Conservation (phyloP, 2,329 filamentous ascomycete species). For the Penicillium sp. region DNA sequence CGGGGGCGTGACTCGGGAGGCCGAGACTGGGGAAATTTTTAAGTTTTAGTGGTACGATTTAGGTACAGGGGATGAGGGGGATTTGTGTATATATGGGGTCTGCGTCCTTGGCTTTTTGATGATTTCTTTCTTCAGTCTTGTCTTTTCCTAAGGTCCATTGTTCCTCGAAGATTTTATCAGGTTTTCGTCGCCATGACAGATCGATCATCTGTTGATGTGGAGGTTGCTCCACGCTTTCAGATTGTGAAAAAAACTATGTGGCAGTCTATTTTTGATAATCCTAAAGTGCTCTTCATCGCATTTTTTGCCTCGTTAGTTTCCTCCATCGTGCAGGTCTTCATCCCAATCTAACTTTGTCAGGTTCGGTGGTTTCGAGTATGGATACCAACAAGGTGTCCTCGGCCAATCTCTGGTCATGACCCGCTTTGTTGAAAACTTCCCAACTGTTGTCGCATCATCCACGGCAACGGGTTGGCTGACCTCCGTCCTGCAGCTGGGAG, state of each 20-base stretch:
- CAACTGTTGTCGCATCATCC: slow-evolving; percentile 44
- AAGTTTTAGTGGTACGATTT: slow-evolving; percentile 9
- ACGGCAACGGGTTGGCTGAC: slow-evolving; percentile 46
- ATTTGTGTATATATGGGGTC: background rate
- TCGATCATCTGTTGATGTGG: slow-evolving; percentile 18
- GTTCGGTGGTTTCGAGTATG: slow-evolving; percentile 51
- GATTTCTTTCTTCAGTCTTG: background rate
- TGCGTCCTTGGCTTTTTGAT: background rate
- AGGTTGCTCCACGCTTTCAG: slow-evolving; percentile 18
- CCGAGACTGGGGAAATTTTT: slow-evolving; percentile 17
- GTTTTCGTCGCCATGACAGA: slow-evolving; percentile 15
- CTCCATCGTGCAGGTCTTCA: background rate
- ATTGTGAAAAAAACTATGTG: slow-evolving; percentile 28
- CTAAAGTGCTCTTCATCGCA: slow-evolving; percentile 53
- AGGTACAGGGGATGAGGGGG: background rate
- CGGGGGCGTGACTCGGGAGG: slow-evolving; percentile 18
- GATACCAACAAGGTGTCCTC: slow-evolving; percentile 47
- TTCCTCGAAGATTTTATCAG: too few species aligned
- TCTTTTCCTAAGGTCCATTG: background rate
- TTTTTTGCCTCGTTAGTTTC: slow-evolving; percentile 45
- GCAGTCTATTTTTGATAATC: slow-evolving; percentile 34
- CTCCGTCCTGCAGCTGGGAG: slow-evolving; percentile 54
- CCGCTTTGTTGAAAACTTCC: slow-evolving; percentile 49
- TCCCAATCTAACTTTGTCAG: slow-evolving; percentile 14
- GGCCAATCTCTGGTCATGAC: slow-evolving; percentile 52